Conservation (phyloP, 192 early-diverging fungal species). For the Jimgerdemannia flammicorona region DNA sequence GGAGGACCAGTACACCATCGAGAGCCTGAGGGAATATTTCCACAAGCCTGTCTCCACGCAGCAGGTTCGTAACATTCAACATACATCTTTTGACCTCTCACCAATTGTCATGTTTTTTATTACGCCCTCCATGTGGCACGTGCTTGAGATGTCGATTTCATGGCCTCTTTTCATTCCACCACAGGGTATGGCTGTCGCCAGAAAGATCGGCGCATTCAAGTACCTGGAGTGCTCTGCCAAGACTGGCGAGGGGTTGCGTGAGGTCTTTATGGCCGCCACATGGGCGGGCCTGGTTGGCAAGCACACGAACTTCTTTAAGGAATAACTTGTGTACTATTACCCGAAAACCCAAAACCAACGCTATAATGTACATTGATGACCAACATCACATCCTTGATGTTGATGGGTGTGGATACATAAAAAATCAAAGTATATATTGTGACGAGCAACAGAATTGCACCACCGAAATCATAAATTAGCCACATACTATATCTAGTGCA, state of each 20-base stretch:
- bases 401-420: no score
- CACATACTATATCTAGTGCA: no score
- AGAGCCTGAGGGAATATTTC: no score
- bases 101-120: neutral
- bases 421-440: no score
- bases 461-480: no score
- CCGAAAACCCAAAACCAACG: no score
- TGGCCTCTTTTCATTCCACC: neutral
- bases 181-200: conserved; percentile 68
- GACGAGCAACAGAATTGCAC: no score
- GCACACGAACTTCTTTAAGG: no score
- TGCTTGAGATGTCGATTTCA: conserved; percentile 1
- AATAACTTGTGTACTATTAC: no score
- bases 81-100: neutral
- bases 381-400: no score
- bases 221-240: conserved; percentile 87
- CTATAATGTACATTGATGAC: no score
- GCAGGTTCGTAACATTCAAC: conserved; percentile 57
- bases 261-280: conserved; percentile 87
- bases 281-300: conserved; percentile 63
- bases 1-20: conserved; percentile 73
- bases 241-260: conserved; percentile 71
- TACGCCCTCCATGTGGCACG: no score
- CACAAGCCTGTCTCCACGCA: conserved; percentile 71
- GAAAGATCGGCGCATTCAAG: conserved; percentile 74